These are phyloP conservation scores for Extremus antarcticus DNA, from an alignment of 495 filamentous ascomycete genomes.

Conservation along the genomic window DNA sequence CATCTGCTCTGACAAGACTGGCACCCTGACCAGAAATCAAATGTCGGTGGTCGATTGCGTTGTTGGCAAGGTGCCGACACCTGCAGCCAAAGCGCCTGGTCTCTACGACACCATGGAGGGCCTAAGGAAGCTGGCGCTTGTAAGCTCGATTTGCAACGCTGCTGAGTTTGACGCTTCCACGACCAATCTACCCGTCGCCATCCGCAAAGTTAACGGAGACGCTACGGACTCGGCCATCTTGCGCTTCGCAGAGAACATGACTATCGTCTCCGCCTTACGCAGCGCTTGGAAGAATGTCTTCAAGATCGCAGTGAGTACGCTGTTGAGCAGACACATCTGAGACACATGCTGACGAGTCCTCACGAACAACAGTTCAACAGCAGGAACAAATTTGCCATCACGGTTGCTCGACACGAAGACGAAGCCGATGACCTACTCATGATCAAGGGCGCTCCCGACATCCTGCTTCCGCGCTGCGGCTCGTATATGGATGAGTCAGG, in stretches of 20 bases:
- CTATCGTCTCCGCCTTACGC: constrained; percentile 39
- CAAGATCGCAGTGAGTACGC: constrained; percentile 52
- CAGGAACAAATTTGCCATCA: constrained; percentile 69
- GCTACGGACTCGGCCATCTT: constrained; percentile 64
- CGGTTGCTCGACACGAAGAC: constrained; percentile 13
- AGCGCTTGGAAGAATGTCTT: constrained; percentile 46
- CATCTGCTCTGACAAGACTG: constrained; percentile 62
- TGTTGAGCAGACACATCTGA: too few relatives aligned
- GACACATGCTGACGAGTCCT: too few relatives aligned
- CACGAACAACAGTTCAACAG: too few relatives aligned
- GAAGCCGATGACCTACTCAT: constrained; percentile 33
- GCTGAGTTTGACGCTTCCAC: constrained; percentile 56
- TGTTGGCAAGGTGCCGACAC: constrained; percentile 30
- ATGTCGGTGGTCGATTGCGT: constrained; percentile 50
- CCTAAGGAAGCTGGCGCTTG: constrained; percentile 16
- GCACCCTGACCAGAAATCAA: constrained; percentile 54
- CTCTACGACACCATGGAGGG: constrained; percentile 10
- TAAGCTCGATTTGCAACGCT: constrained; percentile 57
- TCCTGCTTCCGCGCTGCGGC: constrained; percentile 46
- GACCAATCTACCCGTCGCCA: constrained; percentile 37
- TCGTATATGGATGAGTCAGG: constrained; percentile 40
- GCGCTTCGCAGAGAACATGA: constrained; percentile 50
- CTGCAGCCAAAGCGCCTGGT: constrained; percentile 3
- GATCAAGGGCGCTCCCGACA: constrained; percentile 57
- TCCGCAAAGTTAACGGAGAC: constrained; percentile 56